Evolutionary conservation across 176 grass and related monocot genomes (phyloP).

Genomic region (Tuctoria greenei): DNA sequence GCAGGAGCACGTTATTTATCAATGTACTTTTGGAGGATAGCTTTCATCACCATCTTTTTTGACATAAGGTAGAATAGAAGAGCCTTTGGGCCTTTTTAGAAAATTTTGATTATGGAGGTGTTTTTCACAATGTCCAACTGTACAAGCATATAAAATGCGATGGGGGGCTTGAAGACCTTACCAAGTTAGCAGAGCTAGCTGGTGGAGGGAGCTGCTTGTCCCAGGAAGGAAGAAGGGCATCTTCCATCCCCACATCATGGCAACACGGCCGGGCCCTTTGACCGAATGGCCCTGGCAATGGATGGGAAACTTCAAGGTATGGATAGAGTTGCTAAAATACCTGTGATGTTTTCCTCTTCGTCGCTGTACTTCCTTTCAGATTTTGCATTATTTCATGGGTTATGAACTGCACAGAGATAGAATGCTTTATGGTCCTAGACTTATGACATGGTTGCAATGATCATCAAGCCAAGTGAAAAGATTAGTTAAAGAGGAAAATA

Average conservation of each 20-base stretch:
- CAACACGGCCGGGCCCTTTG: constrained; percentile 70
- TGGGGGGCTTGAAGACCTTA: not conserved
- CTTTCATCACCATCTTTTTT: too few relatives aligned
- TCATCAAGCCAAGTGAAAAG: not conserved
- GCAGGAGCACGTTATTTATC: too few relatives aligned
- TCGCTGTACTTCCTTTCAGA: not conserved
- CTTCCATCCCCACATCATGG: constrained; percentile 42
- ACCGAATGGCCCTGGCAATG: constrained; percentile 93
- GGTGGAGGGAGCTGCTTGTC: constrained; percentile 17
- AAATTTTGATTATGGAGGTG: not conserved
- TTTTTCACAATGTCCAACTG: constrained; percentile 8
- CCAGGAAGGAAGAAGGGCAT: not conserved
- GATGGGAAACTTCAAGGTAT: constrained; percentile 88
- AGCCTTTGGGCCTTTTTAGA: not conserved
- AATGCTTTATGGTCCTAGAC: not conserved
- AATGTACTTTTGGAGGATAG: not conserved
- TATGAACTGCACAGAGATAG: not conserved
- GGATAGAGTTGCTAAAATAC: not conserved
- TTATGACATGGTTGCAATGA: constrained; percentile 8
- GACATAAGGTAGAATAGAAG: not conserved
- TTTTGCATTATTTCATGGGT: not conserved
- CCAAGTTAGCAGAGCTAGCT: constrained; percentile 24
- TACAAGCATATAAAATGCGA: constrained; percentile 38
- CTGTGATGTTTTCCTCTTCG: not conserved
- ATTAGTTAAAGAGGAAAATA: not conserved